Evolutionary conservation across 2,329 filamentous ascomycete species (phyloP), one percentile per base, ranked within the genome.

Genomic region (Penicillium crustosum): DNA sequence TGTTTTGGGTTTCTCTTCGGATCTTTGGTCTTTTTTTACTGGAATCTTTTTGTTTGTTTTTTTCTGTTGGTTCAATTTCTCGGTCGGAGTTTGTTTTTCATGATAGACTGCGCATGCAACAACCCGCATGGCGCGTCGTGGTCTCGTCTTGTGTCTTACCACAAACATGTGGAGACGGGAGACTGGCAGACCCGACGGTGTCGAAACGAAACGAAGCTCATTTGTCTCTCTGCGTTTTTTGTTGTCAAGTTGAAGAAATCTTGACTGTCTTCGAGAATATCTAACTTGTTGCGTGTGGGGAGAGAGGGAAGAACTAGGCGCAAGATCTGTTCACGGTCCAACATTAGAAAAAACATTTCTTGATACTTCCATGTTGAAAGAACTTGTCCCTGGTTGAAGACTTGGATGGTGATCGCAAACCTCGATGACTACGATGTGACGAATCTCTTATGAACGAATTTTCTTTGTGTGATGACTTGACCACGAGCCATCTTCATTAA

Each of bases 341-440:
- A 31, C 35, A 17, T 33, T 31, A 36, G 36, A 36, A 44, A 44
- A 44, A 52, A 52, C 59, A 58, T 63, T 58, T 36, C 50, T 29
- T 61, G 65, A 64, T 62, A 66, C 39, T 27, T 48, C 4, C 12
- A 31, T 27, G 50, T 45, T 45, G 19, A 53, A 31, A 53, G 31
- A 36, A 36, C 10, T 35, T 35, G 21, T 33, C 17, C 6, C 13
- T 31, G 35, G 44, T 25, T 55, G 25, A 42, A 15, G 15, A 25
- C n/a, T 33, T 41, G 43, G 33, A 31, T 25, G 23, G 53, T 49
- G 47, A 43, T 50, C n/a, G 39, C 27, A 51, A 39, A 56, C 49
- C 64, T 67, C 68, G 61, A 71, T 62, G 70, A 73, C 71, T 66
- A 73, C 70, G 70, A 73, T 68, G 68, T 67, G 62, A 73, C 71